Conservation (phyloP, 768 basidiomycete species). For the Myochromella boudieri region DNA sequence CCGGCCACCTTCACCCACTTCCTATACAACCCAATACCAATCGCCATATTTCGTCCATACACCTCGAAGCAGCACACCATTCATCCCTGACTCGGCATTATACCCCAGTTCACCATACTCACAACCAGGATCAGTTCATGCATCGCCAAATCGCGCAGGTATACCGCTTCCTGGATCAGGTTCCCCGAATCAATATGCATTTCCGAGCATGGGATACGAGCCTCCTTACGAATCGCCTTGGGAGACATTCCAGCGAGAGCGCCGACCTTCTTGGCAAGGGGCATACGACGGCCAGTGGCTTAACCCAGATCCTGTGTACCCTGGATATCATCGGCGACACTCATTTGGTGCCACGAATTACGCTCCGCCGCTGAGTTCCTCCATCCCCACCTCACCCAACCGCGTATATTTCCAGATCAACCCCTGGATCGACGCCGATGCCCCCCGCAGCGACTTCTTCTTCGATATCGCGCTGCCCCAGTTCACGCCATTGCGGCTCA, state of each 20-base stretch:
- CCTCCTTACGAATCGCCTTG: neutral
- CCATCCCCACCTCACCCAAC: neutral
- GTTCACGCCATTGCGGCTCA: constrained; percentile 43
- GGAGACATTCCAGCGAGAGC: constrained; percentile 2
- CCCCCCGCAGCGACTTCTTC: constrained; percentile 41
- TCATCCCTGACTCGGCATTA: constrained; percentile 9
- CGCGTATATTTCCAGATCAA: constrained; percentile 32
- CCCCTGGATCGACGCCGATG: constrained; percentile 55
- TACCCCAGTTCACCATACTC: constrained; percentile 14
- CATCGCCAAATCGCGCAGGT: constrained; percentile 2
- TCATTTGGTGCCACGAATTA: constrained; percentile 25
- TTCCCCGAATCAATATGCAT: constrained; percentile 2
- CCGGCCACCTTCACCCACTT: neutral
- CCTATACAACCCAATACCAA: constrained; percentile 2
- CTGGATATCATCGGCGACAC: constrained; percentile 7
- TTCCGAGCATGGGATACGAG: neutral
- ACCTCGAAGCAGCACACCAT: constrained; percentile 7
- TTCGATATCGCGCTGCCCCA: constrained; percentile 55
- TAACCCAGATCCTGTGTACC: neutral
- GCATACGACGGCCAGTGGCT: constrained; percentile 1
- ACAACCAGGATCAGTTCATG: neutral
- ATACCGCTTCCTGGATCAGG: constrained; percentile 1
- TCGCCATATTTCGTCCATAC: constrained; percentile 9
- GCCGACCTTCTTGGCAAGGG: constrained; percentile 11
- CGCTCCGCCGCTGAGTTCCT: neutral